These are phyloP conservation scores for Gastrolobium bilobum DNA, from an alignment of 306 rosid species.

Conservation along the genomic window DNA sequence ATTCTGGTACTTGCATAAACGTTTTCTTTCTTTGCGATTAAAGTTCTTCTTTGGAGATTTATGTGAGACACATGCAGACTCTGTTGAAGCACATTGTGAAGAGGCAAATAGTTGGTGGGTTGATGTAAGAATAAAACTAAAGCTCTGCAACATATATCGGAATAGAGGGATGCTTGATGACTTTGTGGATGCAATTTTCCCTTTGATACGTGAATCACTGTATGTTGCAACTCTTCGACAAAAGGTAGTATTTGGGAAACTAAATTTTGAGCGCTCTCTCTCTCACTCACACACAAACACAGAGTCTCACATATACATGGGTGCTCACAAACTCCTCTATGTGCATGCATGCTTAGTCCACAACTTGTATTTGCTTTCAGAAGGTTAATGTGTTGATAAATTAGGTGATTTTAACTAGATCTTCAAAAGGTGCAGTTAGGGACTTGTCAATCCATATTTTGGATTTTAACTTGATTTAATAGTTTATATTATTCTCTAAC, in stretches of 20 bases:
- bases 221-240: slow-evolving; percentile 53
- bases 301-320: neutral
- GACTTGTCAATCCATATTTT: slow-evolving; percentile 20
- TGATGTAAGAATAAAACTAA: slow-evolving; percentile 58
- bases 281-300: neutral
- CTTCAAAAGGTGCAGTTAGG: slow-evolving; percentile 14
- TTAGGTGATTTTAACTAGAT: slow-evolving; percentile 22
- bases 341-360: slow-evolving; percentile 23
- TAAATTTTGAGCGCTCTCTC: neutral
- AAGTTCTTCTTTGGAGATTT: slow-evolving; percentile 25
- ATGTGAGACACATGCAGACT: slow-evolving; percentile 58
- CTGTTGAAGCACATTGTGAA: slow-evolving; percentile 58
- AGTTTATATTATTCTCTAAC: neutral
- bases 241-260: slow-evolving; percentile 47
- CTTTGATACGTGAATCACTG: slow-evolving; percentile 58
- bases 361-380: neutral
- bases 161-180: slow-evolving; percentile 57
- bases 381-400: neutral
- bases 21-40: slow-evolving; percentile 44
- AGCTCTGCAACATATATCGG: slow-evolving; percentile 59
- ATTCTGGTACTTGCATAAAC: slow-evolving; percentile 56
- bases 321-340: neutral
- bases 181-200: slow-evolving; percentile 59
- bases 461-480: neutral
- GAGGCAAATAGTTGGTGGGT: slow-evolving; percentile 84